These are phyloP conservation scores for Pleurotus tuoliensis DNA, from an alignment of 768 basidiomycete species.

Conservation along the genomic window DNA sequence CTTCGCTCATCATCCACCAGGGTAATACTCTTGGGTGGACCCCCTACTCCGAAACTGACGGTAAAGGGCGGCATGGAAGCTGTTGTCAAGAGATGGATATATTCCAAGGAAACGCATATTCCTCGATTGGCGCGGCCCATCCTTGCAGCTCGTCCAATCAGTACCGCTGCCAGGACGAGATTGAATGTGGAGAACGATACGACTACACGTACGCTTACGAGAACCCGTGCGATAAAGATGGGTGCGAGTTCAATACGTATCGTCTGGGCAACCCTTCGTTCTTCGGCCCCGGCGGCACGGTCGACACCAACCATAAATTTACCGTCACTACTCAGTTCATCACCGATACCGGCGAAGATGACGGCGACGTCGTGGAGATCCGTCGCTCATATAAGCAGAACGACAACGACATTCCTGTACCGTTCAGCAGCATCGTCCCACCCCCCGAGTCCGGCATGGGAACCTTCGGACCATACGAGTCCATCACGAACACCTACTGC, in stretches of 20 bases:
- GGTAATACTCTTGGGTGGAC: background rate
- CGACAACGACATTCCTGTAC: background rate
- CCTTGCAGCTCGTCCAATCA: conserved; percentile 28
- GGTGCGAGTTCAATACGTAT: conserved; percentile 41
- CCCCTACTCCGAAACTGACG: conserved; percentile 25
- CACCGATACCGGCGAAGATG: conserved; percentile 21
- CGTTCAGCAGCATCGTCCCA: conserved; percentile 28
- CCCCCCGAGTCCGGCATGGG: conserved; percentile 29
- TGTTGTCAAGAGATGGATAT: conserved; percentile 45
- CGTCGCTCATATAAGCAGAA: conserved; percentile 10
- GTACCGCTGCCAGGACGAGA: conserved; percentile 27
- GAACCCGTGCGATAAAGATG: conserved; percentile 38
- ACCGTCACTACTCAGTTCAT: conserved; percentile 36
- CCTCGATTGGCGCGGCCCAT: conserved; percentile 37
- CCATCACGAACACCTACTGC: conserved; percentile 35
- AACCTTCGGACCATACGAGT: conserved; percentile 27
- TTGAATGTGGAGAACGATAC: conserved; percentile 7
- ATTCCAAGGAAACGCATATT: conserved; percentile 39
- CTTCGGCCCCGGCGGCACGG: conserved; percentile 33
- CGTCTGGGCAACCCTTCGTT: conserved; percentile 21
- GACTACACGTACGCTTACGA: conserved; percentile 17
- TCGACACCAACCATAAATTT: conserved; percentile 33
- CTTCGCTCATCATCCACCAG: background rate
- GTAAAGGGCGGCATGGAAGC: conserved; percentile 32
- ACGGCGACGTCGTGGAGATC: conserved; percentile 16